phyloP scores from a whole-genome alignment of 345 rosid genomes.

The sweet orange (Citrus sinensis) region DNA sequence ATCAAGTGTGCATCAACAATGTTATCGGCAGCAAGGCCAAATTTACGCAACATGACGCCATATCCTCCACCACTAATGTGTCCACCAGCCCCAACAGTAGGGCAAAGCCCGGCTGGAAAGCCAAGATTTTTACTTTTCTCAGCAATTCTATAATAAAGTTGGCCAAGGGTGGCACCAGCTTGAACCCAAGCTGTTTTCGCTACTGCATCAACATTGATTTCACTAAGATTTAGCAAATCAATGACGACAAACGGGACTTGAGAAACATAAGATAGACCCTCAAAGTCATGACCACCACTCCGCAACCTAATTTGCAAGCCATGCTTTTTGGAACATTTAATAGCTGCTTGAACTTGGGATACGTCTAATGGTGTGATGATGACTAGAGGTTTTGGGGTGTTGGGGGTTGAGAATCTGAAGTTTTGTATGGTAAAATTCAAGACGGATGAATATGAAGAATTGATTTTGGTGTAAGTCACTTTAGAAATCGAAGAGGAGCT shows the following conservation, averaged over 20 bases:
- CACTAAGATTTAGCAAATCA: constrained; percentile 52
- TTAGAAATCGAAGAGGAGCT: constrained; percentile 14
- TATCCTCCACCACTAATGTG: constrained; percentile 75
- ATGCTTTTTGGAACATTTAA: constrained; percentile 49
- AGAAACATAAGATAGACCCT: constrained; percentile 63
- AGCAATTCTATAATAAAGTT: constrained; percentile 51
- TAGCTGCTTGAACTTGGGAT: constrained; percentile 61
- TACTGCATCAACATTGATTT: constrained; percentile 31
- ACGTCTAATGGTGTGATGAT: constrained; percentile 48
- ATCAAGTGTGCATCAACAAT: background rate
- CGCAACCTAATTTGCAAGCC: constrained; percentile 48
- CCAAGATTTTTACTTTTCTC: constrained; percentile 63
- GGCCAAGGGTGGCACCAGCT: constrained; percentile 75
- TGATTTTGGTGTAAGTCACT: constrained; percentile 30
- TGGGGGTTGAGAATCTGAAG: constrained; percentile 35
- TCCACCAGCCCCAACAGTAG: constrained; percentile 64
- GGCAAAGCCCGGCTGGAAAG: constrained; percentile 65
- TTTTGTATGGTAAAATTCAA: constrained; percentile 53
- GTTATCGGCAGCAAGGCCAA: constrained; percentile 52
- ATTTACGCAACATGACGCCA: constrained; percentile 80
- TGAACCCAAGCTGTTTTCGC: constrained; percentile 62
- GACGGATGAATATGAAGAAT: constrained; percentile 38
- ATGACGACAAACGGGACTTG: constrained; percentile 46
- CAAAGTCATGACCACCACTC: constrained; percentile 79
- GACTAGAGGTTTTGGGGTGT: constrained; percentile 57